phyloP scores from a whole-genome alignment of 2,329 filamentous ascomycete species.

The Aspergillus sp. region DNA sequence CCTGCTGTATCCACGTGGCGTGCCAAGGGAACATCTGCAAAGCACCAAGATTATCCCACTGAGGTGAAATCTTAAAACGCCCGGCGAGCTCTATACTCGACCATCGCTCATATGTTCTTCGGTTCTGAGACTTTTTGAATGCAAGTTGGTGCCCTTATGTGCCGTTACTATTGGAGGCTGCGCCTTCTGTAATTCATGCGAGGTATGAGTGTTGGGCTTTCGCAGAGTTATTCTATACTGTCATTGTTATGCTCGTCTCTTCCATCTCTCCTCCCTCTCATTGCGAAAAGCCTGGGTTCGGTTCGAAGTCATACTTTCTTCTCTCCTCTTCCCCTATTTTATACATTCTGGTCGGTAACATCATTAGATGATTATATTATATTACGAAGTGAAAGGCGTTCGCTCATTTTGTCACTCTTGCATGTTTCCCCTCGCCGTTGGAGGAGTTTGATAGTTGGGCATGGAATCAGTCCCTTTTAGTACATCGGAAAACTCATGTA shows the following conservation, averaged over 20 bases:
- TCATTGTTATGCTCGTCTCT: not conserved
- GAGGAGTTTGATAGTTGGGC: conserved; percentile 2
- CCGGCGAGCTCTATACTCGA: not conserved
- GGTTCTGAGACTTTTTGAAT: not conserved
- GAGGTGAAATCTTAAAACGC: conserved; percentile 17
- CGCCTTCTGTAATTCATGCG: conserved; percentile 6
- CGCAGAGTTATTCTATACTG: not conserved
- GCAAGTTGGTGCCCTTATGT: not conserved
- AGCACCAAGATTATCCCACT: conserved; percentile 62
- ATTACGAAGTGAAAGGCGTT: conserved; percentile 1
- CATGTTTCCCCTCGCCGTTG: not conserved
- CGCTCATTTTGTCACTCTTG: not conserved
- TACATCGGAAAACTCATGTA: not conserved
- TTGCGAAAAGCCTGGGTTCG: not conserved
- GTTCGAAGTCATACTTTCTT: not conserved
- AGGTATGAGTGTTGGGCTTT: not conserved
- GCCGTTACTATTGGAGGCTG: conserved; percentile 9
- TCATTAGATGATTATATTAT: conserved; percentile 7
- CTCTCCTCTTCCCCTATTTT: not conserved
- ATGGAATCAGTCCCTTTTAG: conserved; percentile 11
- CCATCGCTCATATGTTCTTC: not conserved
- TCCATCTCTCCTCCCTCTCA: not conserved
- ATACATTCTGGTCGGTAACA: not conserved
- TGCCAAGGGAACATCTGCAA: conserved; percentile 87
- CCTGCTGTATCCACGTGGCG: conserved; percentile 95